A percentile compares a stretch with the other conserved stretches of the same genome.
Evolutionary conservation across 2,329 filamentous ascomycete species (phyloP).

Genomic region (Pyrenochaeta sp.): DNA sequence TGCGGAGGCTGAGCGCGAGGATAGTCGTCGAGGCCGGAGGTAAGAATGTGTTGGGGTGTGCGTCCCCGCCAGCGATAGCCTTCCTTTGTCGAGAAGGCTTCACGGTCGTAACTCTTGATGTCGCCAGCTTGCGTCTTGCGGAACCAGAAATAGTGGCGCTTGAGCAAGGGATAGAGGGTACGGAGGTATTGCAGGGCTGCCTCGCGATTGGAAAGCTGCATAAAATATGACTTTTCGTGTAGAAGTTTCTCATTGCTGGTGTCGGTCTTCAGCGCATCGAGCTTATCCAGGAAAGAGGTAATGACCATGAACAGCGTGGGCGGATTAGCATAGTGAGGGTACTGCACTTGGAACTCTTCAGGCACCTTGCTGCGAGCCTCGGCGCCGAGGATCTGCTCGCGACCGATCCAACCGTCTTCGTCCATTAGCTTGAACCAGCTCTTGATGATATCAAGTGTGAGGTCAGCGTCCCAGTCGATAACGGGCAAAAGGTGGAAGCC

Average conservation of each 20-base stretch:
- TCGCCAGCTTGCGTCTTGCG: constrained; percentile 89
- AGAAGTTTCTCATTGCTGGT: constrained; percentile 46
- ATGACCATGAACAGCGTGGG: constrained; percentile 93
- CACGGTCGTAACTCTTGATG: constrained; percentile 88
- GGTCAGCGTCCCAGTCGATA: constrained; percentile 91
- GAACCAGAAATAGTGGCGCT: constrained; percentile 94
- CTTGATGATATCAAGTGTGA: constrained; percentile 82
- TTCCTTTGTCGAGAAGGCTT: constrained; percentile 88
- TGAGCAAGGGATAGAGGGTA: constrained; percentile 83
- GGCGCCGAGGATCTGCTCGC: constrained; percentile 90
- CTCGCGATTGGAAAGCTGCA: constrained; percentile 72
- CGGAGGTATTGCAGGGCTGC: constrained; percentile 75
- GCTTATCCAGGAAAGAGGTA: constrained; percentile 82
- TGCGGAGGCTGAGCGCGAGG: constrained; percentile 92
- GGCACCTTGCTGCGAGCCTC: constrained; percentile 97
- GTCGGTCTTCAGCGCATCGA: constrained; percentile 60
- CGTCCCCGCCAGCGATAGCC: constrained; percentile 95
- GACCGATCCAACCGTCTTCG: constrained; percentile 95
- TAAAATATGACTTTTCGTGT: constrained; percentile 60
- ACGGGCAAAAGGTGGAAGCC: constrained; percentile 94
- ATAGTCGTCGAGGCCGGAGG: constrained; percentile 95
- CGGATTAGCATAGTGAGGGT: constrained; percentile 96
- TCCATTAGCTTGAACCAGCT: constrained; percentile 98
- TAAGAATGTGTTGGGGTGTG: constrained; percentile 84
- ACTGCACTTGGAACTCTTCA: constrained; percentile 90